These are phyloP conservation scores for Rhizodiscina lignyota DNA, from an alignment of 495 filamentous ascomycete species.

Conservation along the genomic window DNA sequence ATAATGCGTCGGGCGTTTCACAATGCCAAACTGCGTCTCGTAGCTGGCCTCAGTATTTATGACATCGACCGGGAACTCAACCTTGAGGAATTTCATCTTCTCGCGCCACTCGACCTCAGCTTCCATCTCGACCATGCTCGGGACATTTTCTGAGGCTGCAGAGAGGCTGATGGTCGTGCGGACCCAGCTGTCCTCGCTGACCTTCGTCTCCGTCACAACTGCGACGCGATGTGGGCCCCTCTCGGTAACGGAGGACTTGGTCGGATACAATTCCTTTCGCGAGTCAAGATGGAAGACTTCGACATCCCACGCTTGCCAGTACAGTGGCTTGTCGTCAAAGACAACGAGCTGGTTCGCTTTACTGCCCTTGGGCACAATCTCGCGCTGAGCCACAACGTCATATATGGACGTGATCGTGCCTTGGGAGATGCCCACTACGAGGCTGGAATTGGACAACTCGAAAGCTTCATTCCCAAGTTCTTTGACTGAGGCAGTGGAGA, in stretches of 20 bases:
- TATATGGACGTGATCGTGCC: slow-evolving; percentile 72
- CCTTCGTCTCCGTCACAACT: slow-evolving; percentile 63
- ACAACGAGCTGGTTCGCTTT: slow-evolving; percentile 88
- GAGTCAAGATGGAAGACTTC: slow-evolving; percentile 91
- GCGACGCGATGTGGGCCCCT: slow-evolving; percentile 57
- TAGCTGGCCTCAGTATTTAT: slow-evolving; percentile 88
- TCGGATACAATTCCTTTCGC: slow-evolving; percentile 51
- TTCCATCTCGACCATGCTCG: slow-evolving; percentile 58
- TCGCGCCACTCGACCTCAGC: slow-evolving; percentile 87
- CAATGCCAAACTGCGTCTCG: slow-evolving; percentile 84
- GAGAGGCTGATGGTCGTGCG: slow-evolving; percentile 72
- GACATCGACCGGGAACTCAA: slow-evolving; percentile 92
- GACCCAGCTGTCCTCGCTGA: slow-evolving; percentile 75
- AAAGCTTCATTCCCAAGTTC: slow-evolving; percentile 39
- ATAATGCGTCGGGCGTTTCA: slow-evolving; percentile 82
- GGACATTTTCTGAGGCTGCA: slow-evolving; percentile 43
- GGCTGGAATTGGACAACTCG: slow-evolving; percentile 57
- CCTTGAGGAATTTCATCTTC: slow-evolving; percentile 94
- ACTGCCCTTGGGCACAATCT: slow-evolving; percentile 59
- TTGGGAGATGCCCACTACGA: slow-evolving; percentile 50
- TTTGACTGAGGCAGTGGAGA: slow-evolving; percentile 38
- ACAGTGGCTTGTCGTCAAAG: slow-evolving; percentile 93
- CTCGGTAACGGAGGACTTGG: slow-evolving; percentile 54
- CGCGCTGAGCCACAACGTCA: slow-evolving; percentile 50
- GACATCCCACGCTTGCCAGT: slow-evolving; percentile 99